Conservation (phyloP, 495 filamentous ascomycete species). For the Lasiosphaeria hispida region DNA sequence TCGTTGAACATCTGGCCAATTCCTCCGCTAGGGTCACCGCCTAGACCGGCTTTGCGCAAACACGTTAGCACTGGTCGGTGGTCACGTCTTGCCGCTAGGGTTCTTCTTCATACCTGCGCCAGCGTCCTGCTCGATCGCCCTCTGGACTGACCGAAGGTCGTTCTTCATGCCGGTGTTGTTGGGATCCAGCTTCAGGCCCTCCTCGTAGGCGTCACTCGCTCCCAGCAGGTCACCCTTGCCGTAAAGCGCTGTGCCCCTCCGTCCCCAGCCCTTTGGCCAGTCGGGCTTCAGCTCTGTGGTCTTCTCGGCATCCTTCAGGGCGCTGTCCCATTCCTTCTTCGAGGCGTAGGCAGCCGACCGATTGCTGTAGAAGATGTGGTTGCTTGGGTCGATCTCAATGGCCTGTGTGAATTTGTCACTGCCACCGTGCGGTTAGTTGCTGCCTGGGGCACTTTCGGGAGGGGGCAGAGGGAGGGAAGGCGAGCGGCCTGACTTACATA, state of each 20-base stretch:
- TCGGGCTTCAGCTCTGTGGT: conserved; percentile 91
- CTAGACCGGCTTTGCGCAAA: conserved; percentile 38
- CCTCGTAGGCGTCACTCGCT: conserved; percentile 84
- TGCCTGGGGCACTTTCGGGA: neutral
- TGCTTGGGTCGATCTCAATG: conserved; percentile 79
- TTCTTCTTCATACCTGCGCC: conserved; percentile 52
- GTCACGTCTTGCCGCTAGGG: neutral
- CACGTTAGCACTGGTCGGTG: neutral
- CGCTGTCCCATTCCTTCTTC: conserved; percentile 78
- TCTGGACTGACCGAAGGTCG: conserved; percentile 75
- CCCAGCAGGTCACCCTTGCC: conserved; percentile 81
- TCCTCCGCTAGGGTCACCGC: conserved; percentile 63
- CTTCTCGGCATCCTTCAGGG: conserved; percentile 87
- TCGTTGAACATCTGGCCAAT: conserved; percentile 91
- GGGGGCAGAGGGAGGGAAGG: no score
- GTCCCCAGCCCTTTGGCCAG: conserved; percentile 93
- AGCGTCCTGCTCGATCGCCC: conserved; percentile 80
- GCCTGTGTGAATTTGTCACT: conserved; percentile 94
- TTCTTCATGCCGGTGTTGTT: conserved; percentile 90
- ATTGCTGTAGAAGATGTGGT: conserved; percentile 98
- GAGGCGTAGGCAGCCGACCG: conserved; percentile 95
- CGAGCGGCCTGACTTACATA: conserved; percentile 71
- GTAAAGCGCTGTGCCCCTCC: conserved; percentile 88
- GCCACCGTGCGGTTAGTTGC: neutral
- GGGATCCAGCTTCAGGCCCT: conserved; percentile 87